phyloP scores from a whole-genome alignment of 176 grass and related monocot genomes.

The Phragmites australis region DNA sequence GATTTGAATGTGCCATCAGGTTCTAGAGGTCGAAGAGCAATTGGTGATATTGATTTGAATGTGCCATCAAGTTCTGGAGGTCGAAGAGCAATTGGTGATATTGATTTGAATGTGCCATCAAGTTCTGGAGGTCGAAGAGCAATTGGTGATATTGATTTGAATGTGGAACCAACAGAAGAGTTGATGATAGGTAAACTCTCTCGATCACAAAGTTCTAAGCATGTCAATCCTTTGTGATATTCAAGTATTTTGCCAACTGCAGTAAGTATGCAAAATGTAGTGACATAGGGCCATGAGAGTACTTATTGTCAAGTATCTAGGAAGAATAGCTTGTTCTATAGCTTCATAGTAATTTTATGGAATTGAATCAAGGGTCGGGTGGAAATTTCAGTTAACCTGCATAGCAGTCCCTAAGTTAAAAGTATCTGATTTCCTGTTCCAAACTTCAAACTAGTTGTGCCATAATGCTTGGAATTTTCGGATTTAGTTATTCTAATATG shows the following conservation, averaged over 20 bases:
- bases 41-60: too few relatives aligned
- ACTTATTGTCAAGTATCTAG: too few relatives aligned
- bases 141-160: not conserved
- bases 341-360: not conserved
- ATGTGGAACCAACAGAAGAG: not conserved
- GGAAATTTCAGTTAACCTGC: not conserved
- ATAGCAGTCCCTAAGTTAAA: not conserved
- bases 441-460: not conserved
- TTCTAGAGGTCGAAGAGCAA: too few relatives aligned
- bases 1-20: not conserved
- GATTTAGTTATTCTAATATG: conserved; percentile 24
- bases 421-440: not conserved
- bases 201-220: too few relatives aligned
- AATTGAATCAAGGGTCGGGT: not conserved
- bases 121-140: not conserved
- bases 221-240: too few relatives aligned
- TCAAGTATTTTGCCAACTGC: too few relatives aligned
- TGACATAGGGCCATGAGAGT: too few relatives aligned
- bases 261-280: too few relatives aligned
- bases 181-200: not conserved
- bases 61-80: too few relatives aligned
- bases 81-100: too few relatives aligned
- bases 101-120: too few relatives aligned
- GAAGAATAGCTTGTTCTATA: not conserved
- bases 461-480: not conserved